phyloP scores from a whole-genome alignment of 139 green algal genomes.

The Volvox africanus region DNA sequence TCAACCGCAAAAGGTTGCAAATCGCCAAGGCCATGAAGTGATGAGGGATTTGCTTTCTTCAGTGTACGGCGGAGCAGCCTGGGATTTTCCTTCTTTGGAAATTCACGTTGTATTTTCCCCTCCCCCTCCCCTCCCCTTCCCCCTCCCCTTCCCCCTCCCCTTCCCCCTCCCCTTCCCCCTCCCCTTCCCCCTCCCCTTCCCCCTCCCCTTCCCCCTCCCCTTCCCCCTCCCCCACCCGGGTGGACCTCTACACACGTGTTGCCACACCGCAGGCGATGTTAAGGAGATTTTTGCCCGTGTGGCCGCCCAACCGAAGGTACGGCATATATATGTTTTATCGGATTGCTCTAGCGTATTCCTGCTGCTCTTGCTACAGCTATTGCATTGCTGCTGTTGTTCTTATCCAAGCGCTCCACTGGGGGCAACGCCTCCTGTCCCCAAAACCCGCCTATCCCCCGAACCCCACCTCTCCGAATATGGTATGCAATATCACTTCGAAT shows the following conservation, averaged over 20 bases:
- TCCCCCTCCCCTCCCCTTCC: neutral
- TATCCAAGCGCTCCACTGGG: no score
- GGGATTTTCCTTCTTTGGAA: no score
- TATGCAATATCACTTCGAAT: neutral
- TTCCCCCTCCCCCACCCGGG: neutral
- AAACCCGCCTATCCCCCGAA: no score
- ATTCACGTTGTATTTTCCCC: neutral
- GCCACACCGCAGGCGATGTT: conserved; percentile 30
- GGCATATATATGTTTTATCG: neutral
- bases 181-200: neutral
- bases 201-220: neutral
- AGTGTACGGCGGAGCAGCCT: no score
- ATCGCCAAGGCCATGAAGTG: no score
- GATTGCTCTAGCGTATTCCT: no score
- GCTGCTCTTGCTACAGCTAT: no score
- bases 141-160: neutral
- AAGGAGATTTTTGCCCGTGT: conserved; percentile 58
- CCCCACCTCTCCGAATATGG: neutral
- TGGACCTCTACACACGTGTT: neutral
- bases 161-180: neutral
- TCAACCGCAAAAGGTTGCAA: no score
- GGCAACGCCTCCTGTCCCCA: neutral
- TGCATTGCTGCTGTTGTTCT: no score
- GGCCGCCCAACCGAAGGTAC: neutral
- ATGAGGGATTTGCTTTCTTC: no score